Evolutionary conservation across 1,284 basidiomycete species (phyloP), one percentile per base, ranked within the genome.

Genomic region (Malassezia equina): DNA sequence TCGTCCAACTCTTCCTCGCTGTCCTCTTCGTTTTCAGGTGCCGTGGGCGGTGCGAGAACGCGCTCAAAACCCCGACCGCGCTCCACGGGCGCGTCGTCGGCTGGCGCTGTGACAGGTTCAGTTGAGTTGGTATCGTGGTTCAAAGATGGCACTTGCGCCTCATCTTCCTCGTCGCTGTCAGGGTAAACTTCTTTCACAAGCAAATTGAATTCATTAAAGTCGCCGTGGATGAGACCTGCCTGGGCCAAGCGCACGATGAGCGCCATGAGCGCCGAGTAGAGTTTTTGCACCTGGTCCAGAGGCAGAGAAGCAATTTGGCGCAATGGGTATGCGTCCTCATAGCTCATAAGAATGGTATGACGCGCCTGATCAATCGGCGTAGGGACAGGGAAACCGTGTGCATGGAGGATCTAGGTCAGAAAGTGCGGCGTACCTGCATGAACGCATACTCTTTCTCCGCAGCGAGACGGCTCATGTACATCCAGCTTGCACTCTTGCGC

Each of bases 161-260:
- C 43, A n/a, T 13, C 13, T 34, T 33, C 43, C 44, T 59, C 53
- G 6, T 51, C 55, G 4, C 33, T 42, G 12, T 49, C 51, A 1
- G 23, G 27, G 28, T 54, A 41, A 24, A 68, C 56, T 46, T 72
- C 82, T 43, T 82, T 81, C 61, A 99, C 89, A 58, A 99, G 83
- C 66, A 99, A 90, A 76, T 99, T 98, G 79, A 98, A 99, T 75
- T 99, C 94, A 77, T 99, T 99, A 78, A 88, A 99, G 76, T 99
- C 93, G 47, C 94, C 93, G 71, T 99, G 93, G 52, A 99, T 96
- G 21, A 99, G 81, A 1, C 94, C 94, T 2, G 87, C 84, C 40
- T 83, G 83, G 2, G 91, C 93, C 64, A 98, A 86, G 48, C 90
- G 86, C 56, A 96, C 89, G 69, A 98, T 91, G 53, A 96, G 79